These are phyloP conservation scores for Hypholoma sublateritium DNA, from an alignment of 768 basidiomycete species.

Conservation along the genomic window DNA sequence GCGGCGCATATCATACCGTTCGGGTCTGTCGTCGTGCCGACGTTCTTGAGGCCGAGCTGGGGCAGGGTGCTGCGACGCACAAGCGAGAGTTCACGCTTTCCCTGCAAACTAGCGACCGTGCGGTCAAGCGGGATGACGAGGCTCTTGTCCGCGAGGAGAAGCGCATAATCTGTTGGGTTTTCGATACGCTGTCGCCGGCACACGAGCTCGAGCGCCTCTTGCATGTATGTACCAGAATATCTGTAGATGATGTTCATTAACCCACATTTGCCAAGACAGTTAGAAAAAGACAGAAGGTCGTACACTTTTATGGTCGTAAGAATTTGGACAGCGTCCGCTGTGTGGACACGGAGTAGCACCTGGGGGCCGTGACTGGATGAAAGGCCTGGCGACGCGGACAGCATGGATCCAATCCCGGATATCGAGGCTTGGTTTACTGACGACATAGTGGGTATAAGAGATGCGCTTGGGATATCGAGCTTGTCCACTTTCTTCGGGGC, in stretches of 20 bases:
- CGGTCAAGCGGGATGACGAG: constrained; percentile 89
- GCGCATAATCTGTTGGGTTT: constrained; percentile 79
- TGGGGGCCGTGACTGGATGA: constrained; percentile 75
- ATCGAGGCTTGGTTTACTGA: constrained; percentile 48
- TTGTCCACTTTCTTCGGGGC: constrained; percentile 65
- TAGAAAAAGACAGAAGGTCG: constrained; percentile 21
- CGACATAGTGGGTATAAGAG: constrained; percentile 25
- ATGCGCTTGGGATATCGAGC: constrained; percentile 33
- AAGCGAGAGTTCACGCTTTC: constrained; percentile 78
- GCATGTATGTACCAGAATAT: constrained; percentile 93
- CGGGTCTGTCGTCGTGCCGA: constrained; percentile 84
- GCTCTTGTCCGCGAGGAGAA: constrained; percentile 66
- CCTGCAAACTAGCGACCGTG: constrained; percentile 91
- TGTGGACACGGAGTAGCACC: constrained; percentile 82
- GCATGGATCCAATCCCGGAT: constrained; percentile 44
- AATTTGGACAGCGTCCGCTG: constrained; percentile 79
- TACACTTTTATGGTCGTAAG: constrained; percentile 92
- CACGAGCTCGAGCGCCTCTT: constrained; percentile 87
- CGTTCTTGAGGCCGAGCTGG: constrained; percentile 63
- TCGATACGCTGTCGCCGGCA: constrained; percentile 68
- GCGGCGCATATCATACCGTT: constrained; percentile 56
- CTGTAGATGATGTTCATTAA: constrained; percentile 31
- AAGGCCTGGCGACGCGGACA: constrained; percentile 68
- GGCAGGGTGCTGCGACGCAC: constrained; percentile 78
- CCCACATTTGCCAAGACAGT: background rate